Evolutionary conservation across 2,329 filamentous ascomycete species (phyloP), one percentile per base, ranked within the genome.

Genomic region (Bipolaris sorokiniana): DNA sequence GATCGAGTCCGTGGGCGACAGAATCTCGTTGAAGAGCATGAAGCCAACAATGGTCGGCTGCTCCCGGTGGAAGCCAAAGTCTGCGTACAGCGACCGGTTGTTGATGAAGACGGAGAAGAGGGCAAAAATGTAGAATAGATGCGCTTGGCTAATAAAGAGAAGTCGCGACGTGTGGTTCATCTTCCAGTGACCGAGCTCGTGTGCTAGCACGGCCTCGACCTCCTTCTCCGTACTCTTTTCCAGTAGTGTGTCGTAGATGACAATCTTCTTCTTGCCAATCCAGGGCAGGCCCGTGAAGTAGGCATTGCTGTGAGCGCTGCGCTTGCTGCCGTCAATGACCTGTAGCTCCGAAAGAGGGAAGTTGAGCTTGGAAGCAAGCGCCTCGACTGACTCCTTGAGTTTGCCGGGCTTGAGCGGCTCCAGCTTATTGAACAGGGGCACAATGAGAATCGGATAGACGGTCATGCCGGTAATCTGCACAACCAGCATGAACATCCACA

Each of bases 221-320:
- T 99, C 95, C 72, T 95, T 85, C 3, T 90, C 88, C 61, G 93
- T 87, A 76, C 90, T 95, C 86, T 98, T 97, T 79, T 97, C 94
- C 62, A 99, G 92, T 62, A 99, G 81, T 5, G 96, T 99, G 76
- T 99, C 95, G 76, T 97, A 99, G 74, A 99, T 96, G 72, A 99
- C 95, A 81, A 99, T 99, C 82, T 98, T 96, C 86, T 98, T 98
- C 86, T 97, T 97, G 44, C 72, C 72, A 40, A 75, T 72, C 93
- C 94, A 99, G 40, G 95, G 95, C 54, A 99, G 86, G 59, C 95
- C 95, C 70, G 96, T 97, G 81, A 99, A 99, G 79, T 96, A 96
- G 18, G 91, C 91, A 73, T 96, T 96, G 80, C 89, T 92, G 80
- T 96, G 91, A 22, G 90, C 90, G 73, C 89, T 92, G 68, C 91